Conservation (phyloP, 768 basidiomycete genomes). For the Pholiota molesta region DNA sequence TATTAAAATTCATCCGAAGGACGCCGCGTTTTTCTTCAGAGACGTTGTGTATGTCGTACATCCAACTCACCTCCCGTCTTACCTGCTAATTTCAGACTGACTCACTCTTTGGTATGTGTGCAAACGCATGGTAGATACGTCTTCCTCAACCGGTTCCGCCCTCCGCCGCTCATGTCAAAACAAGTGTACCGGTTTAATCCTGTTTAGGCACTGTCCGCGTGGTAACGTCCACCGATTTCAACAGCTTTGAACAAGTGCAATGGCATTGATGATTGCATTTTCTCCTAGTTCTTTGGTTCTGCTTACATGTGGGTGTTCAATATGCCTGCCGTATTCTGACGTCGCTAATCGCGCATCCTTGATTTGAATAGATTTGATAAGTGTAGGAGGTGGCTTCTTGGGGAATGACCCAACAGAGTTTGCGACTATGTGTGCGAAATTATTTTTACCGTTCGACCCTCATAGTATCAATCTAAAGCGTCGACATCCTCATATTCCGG, state of each 20-base stretch:
- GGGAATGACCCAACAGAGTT: conserved; percentile 52
- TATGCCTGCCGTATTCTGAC: background rate
- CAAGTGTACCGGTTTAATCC: conserved; percentile 81
- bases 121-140: no score
- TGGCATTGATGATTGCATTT: conserved; percentile 75
- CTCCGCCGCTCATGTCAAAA: conserved; percentile 62
- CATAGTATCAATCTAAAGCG: background rate
- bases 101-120: no score
- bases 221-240: conserved; percentile 65
- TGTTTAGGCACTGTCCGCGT: conserved; percentile 61
- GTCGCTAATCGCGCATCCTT: background rate
- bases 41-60: conserved; percentile 38
- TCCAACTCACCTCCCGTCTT: no score
- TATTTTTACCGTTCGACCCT: background rate
- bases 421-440: conserved; percentile 32
- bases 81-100: no score
- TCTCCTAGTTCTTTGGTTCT: conserved; percentile 58
- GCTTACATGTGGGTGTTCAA: conserved; percentile 57
- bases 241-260: conserved; percentile 69
- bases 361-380: conserved; percentile 40
- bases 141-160: conserved; percentile 63
- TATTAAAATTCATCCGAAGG: conserved; percentile 66
- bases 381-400: conserved; percentile 31
- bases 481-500: conserved; percentile 36
- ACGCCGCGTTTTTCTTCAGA: conserved; percentile 65